phyloP scores from a whole-genome alignment of 2,329 filamentous ascomycete species.

The Aspergillus arachidicola region DNA sequence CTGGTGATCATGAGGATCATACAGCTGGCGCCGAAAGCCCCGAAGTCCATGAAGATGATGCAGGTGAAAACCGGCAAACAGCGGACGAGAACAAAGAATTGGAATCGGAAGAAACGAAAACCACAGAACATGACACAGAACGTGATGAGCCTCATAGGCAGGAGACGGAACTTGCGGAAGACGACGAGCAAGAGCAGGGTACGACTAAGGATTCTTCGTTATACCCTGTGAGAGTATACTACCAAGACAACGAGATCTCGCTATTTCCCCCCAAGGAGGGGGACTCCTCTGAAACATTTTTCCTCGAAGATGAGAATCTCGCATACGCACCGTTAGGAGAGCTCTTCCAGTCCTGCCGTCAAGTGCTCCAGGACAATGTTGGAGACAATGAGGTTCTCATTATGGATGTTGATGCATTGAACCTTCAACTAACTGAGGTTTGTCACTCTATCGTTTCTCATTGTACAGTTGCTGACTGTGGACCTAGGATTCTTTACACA shows the following conservation, averaged over 20 bases:
- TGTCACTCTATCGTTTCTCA: slow-evolving; percentile 27
- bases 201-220: slow-evolving; percentile 23
- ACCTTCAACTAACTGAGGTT: slow-evolving; percentile 61
- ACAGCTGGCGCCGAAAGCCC: slow-evolving; percentile 4
- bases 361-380: slow-evolving; percentile 58
- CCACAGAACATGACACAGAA: slow-evolving; percentile 14
- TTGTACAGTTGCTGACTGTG: slow-evolving; percentile 26
- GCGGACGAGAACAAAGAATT: slow-evolving; percentile 14
- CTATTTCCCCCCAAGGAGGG: slow-evolving; percentile 60
- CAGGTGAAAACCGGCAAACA: slow-evolving; percentile 13
- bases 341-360: slow-evolving; percentile 60
- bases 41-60: slow-evolving; percentile 21
- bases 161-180: slow-evolving; percentile 7
- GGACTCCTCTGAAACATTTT: slow-evolving; percentile 57
- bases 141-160: slow-evolving; percentile 11
- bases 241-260: slow-evolving; percentile 58
- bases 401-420: slow-evolving; percentile 58
- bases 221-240: slow-evolving; percentile 57
- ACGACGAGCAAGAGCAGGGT: slow-evolving; percentile 12
- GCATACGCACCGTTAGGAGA: slow-evolving; percentile 55
- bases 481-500: slow-evolving; percentile 52
- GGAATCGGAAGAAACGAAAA: slow-evolving; percentile 6
- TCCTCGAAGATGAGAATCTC: slow-evolving; percentile 59
- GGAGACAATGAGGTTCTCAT: slow-evolving; percentile 60
- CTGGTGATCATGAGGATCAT: slow-evolving; percentile 9